These are phyloP conservation scores for Chenopodium album DNA, from an alignment of 148 eudicot genomes.

Conservation along the genomic window DNA sequence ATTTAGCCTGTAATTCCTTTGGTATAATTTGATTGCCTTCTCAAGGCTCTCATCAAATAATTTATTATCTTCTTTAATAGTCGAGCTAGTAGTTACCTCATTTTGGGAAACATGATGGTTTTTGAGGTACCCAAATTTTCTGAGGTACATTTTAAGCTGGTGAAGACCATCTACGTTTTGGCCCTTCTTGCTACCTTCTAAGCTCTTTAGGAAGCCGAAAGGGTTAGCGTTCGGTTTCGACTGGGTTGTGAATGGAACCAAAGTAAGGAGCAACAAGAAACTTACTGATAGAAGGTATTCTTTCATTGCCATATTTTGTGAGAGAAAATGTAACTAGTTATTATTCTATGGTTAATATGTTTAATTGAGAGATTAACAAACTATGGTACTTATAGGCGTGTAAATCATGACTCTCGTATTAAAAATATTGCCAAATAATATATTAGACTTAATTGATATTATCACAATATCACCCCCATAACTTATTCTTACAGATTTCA, in stretches of 20 bases:
- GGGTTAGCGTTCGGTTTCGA: constrained; percentile 5
- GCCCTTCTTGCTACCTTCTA: constrained; percentile 21
- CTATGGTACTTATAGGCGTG: no score
- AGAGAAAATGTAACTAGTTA: no score
- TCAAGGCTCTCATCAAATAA: constrained; percentile 24
- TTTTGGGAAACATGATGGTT: background rate
- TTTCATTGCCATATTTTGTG: background rate
- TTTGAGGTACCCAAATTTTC: constrained; percentile 27
- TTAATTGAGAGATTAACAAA: no score
- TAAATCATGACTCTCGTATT: no score
- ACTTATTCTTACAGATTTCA: no score
- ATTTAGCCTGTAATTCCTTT: constrained; percentile 21
- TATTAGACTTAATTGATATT: no score
- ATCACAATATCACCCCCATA: no score
- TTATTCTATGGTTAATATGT: no score
- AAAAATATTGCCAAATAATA: no score
- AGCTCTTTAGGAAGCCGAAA: constrained; percentile 10
- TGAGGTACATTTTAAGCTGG: constrained; percentile 20
- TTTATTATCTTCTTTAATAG: background rate
- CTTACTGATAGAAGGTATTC: background rate
- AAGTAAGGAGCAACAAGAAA: background rate
- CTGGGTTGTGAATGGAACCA: constrained; percentile 11
- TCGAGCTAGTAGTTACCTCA: constrained; percentile 3
- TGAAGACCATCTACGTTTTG: constrained; percentile 22
- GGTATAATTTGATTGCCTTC: constrained; percentile 24